Evolutionary conservation across 1,139 yeast species (phyloP).

Genomic region (Lodderomyces elongisporus): DNA sequence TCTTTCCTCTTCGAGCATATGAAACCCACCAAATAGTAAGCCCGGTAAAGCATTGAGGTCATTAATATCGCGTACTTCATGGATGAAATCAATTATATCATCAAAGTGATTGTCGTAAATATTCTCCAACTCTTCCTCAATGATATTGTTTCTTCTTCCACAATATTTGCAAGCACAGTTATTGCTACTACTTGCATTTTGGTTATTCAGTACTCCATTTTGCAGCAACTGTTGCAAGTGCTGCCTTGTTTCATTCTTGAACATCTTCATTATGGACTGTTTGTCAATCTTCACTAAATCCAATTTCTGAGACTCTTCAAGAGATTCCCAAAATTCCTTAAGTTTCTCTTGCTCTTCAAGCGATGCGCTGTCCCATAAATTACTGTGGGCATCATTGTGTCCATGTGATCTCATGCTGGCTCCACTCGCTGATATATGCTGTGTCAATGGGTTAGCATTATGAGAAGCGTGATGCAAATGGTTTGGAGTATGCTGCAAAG

Average conservation of each 20-base stretch:
- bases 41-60: constrained; percentile 40
- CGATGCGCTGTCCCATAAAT: constrained; percentile 56
- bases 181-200: constrained; percentile 4
- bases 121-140: constrained; percentile 69
- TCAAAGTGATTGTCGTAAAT: constrained; percentile 57
- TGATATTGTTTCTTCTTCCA: constrained; percentile 67
- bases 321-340: constrained; percentile 65
- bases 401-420: constrained; percentile 3
- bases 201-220: constrained; percentile 9
- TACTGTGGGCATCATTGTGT: constrained; percentile 15
- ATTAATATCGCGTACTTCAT: constrained; percentile 37
- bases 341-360: constrained; percentile 58
- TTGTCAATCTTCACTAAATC: constrained; percentile 65
- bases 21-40: constrained; percentile 36
- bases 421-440: constrained; percentile 3
- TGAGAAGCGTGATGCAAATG: constrained; percentile 6
- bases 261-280: constrained; percentile 60
- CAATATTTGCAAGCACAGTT: constrained; percentile 74
- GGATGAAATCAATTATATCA: constrained; percentile 37
- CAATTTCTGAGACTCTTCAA: constrained; percentile 57
- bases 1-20: constrained; percentile 36
- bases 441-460: constrained; percentile 5
- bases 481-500: constrained; percentile 5
- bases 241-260: constrained; percentile 35
- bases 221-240: constrained; percentile 12